Evolutionary conservation across 2,329 filamentous ascomycete species (phyloP), one percentile per base, ranked within the genome.

Genomic region (Dendryphion nanum): DNA sequence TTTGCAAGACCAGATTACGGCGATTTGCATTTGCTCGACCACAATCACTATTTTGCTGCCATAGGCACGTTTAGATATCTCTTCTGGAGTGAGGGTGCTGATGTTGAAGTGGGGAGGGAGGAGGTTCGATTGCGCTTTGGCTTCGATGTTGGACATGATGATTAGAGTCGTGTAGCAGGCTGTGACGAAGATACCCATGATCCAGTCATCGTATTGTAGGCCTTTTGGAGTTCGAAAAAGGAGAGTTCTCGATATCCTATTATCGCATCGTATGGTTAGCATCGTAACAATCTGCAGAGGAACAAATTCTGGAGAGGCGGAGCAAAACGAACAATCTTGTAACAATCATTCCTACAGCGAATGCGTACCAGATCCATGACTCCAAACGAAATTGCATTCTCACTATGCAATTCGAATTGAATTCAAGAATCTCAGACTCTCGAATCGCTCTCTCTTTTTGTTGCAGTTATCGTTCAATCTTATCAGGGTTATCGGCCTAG

Each of bases 161-260:
- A 82, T 67, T 15, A 78, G 65, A 4, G 66, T 64, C 20, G 73
- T 76, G 41, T 80, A 75, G 33, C 63, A 63, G 10, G 62, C 64
- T 44, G 74, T 61, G 6, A 74, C 70, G 38, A 78, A 64, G 6
- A 74, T 29, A 10, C 53, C 57, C 76, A 81, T 81, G 17, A 78
- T 61, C 50, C 72, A 79, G 51, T 82, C 79, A 48, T 82, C 79
- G 18, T 72, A 50, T 48, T 77, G 73, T n/a, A 79, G 69, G 5
- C 65, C 65, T 29, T 60, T 66, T 48, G 71, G 60, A 26, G 72
- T 69, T 13, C 74, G 68, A 35, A 79, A 65, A 7, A 69, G 60
- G 23, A 73, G 61, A 15, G 57, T 62, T 20, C 72, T 65, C 8
- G 72, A 74, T 20, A 68, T 61, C 23, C 69, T 72, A 37, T 43